Evolutionary conservation across 139 green algal species (phyloP).

Genomic region (Tetraselmis chui): DNA sequence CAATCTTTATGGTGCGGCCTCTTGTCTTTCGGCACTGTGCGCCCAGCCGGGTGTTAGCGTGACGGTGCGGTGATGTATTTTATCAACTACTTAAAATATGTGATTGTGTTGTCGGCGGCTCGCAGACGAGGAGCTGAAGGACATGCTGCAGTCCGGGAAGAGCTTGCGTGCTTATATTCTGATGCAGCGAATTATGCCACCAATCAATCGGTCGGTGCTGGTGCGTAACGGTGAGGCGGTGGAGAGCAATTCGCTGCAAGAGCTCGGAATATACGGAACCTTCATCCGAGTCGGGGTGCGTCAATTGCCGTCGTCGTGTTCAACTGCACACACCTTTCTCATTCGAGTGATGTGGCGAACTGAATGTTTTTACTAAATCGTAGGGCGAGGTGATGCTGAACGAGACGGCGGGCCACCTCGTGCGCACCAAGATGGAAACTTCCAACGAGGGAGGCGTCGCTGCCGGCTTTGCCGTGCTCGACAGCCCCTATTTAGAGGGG

Average conservation of each 20-base stretch:
- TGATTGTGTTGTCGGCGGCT: neutral
- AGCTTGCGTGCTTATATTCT: conserved; percentile 84
- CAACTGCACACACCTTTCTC: too few relatives aligned
- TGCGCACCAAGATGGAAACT: conserved; percentile 79
- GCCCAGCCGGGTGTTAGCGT: too few relatives aligned
- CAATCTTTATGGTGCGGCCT: conserved; percentile 81
- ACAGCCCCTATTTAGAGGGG: conserved; percentile 57
- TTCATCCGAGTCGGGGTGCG: conserved; percentile 37
- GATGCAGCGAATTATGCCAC: conserved; percentile 92
- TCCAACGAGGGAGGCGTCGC: conserved; percentile 93
- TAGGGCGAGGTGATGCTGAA: conserved; percentile 65
- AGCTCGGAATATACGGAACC: conserved; percentile 87
- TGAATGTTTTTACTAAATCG: too few relatives aligned
- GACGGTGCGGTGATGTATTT: too few relatives aligned
- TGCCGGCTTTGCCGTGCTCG: conserved; percentile 87
- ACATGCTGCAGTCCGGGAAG: conserved; percentile 32
- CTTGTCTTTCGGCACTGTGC: too few relatives aligned
- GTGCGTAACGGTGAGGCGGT: conserved; percentile 53
- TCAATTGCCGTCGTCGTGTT: too few relatives aligned
- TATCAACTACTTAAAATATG: neutral
- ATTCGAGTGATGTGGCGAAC: too few relatives aligned
- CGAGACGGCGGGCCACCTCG: conserved; percentile 69
- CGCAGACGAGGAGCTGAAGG: conserved; percentile 42
- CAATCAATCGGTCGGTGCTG: conserved; percentile 44
- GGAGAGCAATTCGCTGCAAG: conserved; percentile 71